Evolutionary conservation across 2,329 filamentous ascomycete species (phyloP), one percentile per base, ranked within the genome.

Genomic region (Exophiala aquamarina): DNA sequence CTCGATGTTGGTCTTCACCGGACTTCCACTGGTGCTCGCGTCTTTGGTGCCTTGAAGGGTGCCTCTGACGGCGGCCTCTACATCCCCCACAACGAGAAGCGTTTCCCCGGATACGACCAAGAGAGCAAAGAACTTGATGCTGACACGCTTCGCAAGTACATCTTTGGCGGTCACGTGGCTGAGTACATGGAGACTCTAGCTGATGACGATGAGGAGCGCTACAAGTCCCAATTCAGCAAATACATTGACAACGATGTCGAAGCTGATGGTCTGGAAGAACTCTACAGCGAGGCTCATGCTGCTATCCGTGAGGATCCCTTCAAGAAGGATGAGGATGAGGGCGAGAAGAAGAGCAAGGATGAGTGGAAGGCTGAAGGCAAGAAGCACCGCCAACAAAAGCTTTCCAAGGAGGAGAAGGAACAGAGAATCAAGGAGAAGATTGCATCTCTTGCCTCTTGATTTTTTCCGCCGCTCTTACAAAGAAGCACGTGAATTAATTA

Each of bases 141-240:
- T 67, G 93, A 98, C 75, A 87, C 83, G 62, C 89, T 98, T 71
- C 90, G 92, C 83, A 95, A 91, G 82, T 98, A 98, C 87, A 98
- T 98, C 82, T 92, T 89, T 75, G 93, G 82, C 70, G 92, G 93
- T 56, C 93, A 98, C 84, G 89, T 98, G 60, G 91, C 92, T 63
- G 93, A 98, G 84, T 98, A 98, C 86, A 98, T 98, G 93, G 93
- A 98, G 86, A 93, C 87, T 51, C 88, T 98, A 60, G 93, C 93
- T 76, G 93, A 98, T 67, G 93, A 98, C 71, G 93, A 98, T 70
- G 93, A 98, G 87, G 93, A 98, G 84, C 91, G 93, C 72, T 98
- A 89, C 89, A 92, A 92, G 83, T 84, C 83, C 65, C 93, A 98
- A 82, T 98, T 98, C 87, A 80, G 84, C 74, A 86, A 93, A 77